A percentile compares a stretch with the other conserved stretches of the same genome.
These are phyloP conservation scores for Penicillium cataractarum DNA, from an alignment of 495 filamentous ascomycete genomes.

Conservation along the genomic window DNA sequence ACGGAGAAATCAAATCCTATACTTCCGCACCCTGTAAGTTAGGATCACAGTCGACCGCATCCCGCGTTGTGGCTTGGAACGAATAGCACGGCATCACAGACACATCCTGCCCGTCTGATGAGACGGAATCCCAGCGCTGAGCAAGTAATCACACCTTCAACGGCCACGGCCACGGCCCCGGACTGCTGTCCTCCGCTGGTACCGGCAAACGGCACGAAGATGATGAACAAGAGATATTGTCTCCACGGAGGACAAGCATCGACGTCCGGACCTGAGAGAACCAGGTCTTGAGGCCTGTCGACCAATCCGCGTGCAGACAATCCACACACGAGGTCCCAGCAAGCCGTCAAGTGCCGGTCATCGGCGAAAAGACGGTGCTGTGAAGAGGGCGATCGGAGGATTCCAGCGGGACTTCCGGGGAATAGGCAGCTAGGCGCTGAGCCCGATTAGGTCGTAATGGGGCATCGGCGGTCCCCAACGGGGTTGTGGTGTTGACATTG, in stretches of 20 bases:
- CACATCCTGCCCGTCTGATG: background rate
- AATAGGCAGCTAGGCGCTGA: background rate
- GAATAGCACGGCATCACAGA: background rate
- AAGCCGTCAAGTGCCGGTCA: conserved; percentile 7
- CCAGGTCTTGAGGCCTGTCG: background rate
- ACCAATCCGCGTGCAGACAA: background rate
- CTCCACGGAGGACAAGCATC: background rate
- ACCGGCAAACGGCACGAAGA: background rate
- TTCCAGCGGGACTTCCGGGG: background rate
- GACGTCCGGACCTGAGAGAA: background rate
- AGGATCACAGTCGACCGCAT: background rate
- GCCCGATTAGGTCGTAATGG: conserved; percentile 5
- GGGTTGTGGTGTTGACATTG: conserved; percentile 13
- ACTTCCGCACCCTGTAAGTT: background rate
- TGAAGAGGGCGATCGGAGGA: conserved; percentile 10
- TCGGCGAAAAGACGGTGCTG: conserved; percentile 6
- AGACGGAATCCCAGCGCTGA: background rate
- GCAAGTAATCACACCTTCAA: background rate
- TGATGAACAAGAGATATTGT: background rate
- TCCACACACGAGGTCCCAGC: conserved; percentile 1
- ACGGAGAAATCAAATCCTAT: background rate
- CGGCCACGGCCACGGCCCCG: background rate
- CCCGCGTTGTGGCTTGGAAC: conserved; percentile 5
- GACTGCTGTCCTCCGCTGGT: conserved; percentile 13
- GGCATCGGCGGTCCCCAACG: conserved; percentile 11